phyloP scores from a whole-genome alignment of 2,329 filamentous ascomycete genomes.

The Exophiala alcalophila region DNA sequence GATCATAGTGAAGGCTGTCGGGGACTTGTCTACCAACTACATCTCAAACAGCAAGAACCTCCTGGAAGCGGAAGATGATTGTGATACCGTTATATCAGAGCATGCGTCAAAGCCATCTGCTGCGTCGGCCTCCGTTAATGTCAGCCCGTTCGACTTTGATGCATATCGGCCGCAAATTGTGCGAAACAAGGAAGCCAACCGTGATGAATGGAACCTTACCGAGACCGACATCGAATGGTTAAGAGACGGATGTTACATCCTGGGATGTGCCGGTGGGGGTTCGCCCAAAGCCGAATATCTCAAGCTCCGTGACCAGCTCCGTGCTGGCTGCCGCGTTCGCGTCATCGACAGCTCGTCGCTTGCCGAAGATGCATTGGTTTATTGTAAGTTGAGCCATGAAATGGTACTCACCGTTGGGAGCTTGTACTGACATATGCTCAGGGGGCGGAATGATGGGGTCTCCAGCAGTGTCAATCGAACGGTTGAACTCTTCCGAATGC shows the following conservation, averaged over 20 bases:
- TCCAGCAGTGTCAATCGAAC: constrained; percentile 60
- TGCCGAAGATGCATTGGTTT: constrained; percentile 43
- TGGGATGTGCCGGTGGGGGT: constrained; percentile 49
- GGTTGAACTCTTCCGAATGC: constrained; percentile 57
- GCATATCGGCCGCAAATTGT: constrained; percentile 44
- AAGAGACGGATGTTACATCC: constrained; percentile 48
- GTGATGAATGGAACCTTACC: constrained; percentile 43
- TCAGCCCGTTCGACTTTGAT: constrained; percentile 31
- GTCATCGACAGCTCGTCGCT: constrained; percentile 44
- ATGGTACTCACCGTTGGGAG: constrained; percentile 22
- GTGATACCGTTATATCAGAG: too few species aligned
- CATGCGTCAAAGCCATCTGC: too few species aligned
- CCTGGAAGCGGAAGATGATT: constrained; percentile 4
- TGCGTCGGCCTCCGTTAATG: too few species aligned
- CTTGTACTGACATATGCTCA: constrained; percentile 26
- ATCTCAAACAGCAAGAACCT: constrained; percentile 21
- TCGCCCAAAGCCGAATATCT: constrained; percentile 46
- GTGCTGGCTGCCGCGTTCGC: constrained; percentile 39
- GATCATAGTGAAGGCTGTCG: constrained; percentile 38
- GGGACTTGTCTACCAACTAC: constrained; percentile 36
- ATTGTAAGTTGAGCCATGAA: constrained; percentile 36
- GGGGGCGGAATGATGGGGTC: constrained; percentile 52
- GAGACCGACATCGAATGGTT: constrained; percentile 48
- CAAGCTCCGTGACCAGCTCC: constrained; percentile 35
- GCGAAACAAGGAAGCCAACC: constrained; percentile 39